Evolutionary conservation across 306 rosid genomes (phyloP), one percentile per base, ranked within the genome.

Genomic region (Dalbergia cultrata): DNA sequence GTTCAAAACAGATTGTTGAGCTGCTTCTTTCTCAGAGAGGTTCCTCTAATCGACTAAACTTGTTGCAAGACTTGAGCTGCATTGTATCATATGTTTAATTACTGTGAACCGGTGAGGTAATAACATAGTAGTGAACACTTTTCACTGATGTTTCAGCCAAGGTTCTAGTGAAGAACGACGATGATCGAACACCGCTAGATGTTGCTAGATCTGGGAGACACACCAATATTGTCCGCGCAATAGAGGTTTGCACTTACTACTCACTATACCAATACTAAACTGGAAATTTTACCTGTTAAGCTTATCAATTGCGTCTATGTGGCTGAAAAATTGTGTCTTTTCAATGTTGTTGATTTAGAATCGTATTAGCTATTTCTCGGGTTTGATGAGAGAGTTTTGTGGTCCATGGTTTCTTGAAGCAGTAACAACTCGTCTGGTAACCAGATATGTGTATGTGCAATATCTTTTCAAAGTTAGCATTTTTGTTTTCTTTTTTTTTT

Each of bases 371-470:
- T 62, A 62, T 34, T 62, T 62, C 68, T 33, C 41, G 9, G 68
- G 68, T 33, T 33, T 34, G 68, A 34, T 62, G 19, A 33, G 68
- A 62, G 68, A 62, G 18, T 62, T 62, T 62, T 13, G 11, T 33
- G 45, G 68, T 62, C 68, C 68, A 34, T 13, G 45, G 68, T 33
- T 62, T 5, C 68, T 62, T 34, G 68, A 34, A 34, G 68, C 68
- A 33, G 19, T 62, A 33, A 13, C 68, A 31, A 43, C 44, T 62
- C 68, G 21, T 13, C 6, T 62, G 44, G 6, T 2, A 14, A 33
- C 45, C 45, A 62, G 6, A 34, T 19, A 33, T 9, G 45, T 62
- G 47, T 43, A 43, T 7, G 68, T 34, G 44, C 21, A 7, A 62
- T 56, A 43, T 43, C 47, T 43, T 8, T 43, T n/a, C n/a, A 43